Conservation (phyloP, 768 basidiomycete genomes). For the Phaeotremella fagi region DNA sequence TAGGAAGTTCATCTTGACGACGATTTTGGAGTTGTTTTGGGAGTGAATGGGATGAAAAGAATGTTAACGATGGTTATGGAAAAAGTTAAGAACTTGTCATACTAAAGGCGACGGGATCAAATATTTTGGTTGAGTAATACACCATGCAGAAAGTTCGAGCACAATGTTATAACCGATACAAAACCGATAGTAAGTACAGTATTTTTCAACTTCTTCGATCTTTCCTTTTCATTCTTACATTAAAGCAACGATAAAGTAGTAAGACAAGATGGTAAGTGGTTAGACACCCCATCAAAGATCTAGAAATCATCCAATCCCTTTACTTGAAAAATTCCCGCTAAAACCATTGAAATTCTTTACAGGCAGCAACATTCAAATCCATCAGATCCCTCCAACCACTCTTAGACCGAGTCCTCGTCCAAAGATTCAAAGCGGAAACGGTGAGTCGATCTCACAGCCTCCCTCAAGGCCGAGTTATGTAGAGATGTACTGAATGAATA, state of each 20-base stretch:
- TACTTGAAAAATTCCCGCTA: neutral
- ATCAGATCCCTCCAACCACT: constrained; percentile 87
- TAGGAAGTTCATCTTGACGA: constrained; percentile 25
- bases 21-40: neutral
- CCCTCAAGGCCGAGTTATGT: too few species aligned
- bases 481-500: too few species aligned
- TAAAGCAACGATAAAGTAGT: too few species aligned
- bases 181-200: too few species aligned
- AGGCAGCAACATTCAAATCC: constrained; percentile 79
- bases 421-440: constrained; percentile 93
- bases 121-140: neutral
- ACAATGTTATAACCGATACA: too few species aligned
- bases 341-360: neutral
- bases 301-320: too few species aligned
- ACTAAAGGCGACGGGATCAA: constrained; percentile 2
- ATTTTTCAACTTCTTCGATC: neutral
- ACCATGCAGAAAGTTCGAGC: constrained; percentile 10
- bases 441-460: constrained; percentile 58
- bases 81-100: neutral
- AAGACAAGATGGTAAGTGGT: neutral
- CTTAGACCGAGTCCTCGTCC: constrained; percentile 92
- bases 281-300: too few species aligned
- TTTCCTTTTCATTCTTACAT: neutral
- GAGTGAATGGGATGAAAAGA: neutral
- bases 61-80: neutral